A percentile compares a stretch with the other conserved stretches of the same genome.
Evolutionary conservation across 2,329 filamentous ascomycete species (phyloP).

Genomic region (Xylaria sp.): DNA sequence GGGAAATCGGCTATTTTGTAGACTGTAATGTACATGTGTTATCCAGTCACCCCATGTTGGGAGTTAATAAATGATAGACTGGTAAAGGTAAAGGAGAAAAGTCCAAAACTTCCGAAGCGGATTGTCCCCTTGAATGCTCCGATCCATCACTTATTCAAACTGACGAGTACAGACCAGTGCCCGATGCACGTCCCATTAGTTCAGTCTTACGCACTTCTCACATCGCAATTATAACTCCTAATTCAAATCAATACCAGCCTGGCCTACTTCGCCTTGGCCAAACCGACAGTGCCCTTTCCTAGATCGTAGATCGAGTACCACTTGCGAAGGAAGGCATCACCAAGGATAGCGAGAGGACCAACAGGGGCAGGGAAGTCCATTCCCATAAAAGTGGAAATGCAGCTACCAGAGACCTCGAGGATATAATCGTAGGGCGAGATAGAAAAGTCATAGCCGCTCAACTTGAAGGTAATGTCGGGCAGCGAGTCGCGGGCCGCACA

Average conservation of each 20-base stretch:
- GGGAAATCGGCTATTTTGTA: conserved; percentile 19
- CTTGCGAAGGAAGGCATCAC: conserved; percentile 84
- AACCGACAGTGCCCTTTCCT: conserved; percentile 85
- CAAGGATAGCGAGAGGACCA: conserved; percentile 92
- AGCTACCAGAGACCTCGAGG: conserved; percentile 92
- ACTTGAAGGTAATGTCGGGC: conserved; percentile 90
- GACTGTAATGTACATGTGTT: conserved; percentile 32
- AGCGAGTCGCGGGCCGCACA: conserved; percentile 84
- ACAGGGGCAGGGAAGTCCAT: conserved; percentile 91
- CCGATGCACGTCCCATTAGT: conserved; percentile 2
- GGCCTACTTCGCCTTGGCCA: conserved; percentile 78
- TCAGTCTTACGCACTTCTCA: conserved; percentile 5
- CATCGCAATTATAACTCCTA: not conserved
- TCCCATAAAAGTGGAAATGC: conserved; percentile 97
- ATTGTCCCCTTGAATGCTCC: not conserved
- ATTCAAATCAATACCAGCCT: not conserved
- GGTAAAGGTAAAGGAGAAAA: conserved; percentile 12
- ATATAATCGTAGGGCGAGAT: conserved; percentile 93
- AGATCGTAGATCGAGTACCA: conserved; percentile 98
- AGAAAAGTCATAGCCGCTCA: conserved; percentile 92
- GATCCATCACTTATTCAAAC: conserved; percentile 1
- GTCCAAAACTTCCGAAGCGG: not conserved
- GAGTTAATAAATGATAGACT: conserved; percentile 1
- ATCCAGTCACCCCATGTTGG: conserved; percentile 11
- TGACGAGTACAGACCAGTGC: not conserved